Percentiles rank a stretch among this genome's conserved stretches.
Conservation (phyloP, 2,329 filamentous ascomycete genomes). For the Fusarium newnesense region DNA sequence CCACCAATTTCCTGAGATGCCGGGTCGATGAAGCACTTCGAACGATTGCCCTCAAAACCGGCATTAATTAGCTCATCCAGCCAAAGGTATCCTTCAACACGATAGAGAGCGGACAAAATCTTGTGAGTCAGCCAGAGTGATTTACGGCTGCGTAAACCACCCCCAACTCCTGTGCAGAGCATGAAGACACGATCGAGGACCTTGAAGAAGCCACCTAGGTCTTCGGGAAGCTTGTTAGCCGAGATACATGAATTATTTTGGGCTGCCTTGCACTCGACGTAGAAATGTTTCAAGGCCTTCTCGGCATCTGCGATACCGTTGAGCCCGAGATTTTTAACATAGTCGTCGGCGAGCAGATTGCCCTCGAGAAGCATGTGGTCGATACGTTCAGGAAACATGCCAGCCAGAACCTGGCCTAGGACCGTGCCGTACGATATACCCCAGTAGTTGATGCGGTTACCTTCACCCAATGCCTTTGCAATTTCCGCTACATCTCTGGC, state of each 20-base stretch:
- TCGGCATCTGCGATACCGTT: not conserved
- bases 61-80: not conserved
- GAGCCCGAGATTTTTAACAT: not conserved
- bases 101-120: rapidly evolving
- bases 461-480: constrained; percentile 48
- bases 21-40: not conserved
- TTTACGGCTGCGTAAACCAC: not conserved
- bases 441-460: constrained; percentile 49
- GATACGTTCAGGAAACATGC: constrained; percentile 38
- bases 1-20: not conserved
- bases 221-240: not conserved
- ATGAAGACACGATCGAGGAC: not conserved
- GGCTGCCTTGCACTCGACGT: not conserved
- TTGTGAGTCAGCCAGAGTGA: rapidly evolving
- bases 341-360: constrained; percentile 25
- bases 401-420: constrained; percentile 30
- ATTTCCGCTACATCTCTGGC: constrained; percentile 51
- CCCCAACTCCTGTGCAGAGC: not conserved
- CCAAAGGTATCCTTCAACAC: rapidly evolving
- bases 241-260: not conserved
- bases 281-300: not conserved
- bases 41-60: not conserved
- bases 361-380: constrained; percentile 32
- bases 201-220: not conserved
- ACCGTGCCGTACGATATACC: constrained; percentile 42